These are phyloP conservation scores for Trichoderma breve DNA, from an alignment of 2,329 filamentous ascomycete genomes.

Conservation along the genomic window DNA sequence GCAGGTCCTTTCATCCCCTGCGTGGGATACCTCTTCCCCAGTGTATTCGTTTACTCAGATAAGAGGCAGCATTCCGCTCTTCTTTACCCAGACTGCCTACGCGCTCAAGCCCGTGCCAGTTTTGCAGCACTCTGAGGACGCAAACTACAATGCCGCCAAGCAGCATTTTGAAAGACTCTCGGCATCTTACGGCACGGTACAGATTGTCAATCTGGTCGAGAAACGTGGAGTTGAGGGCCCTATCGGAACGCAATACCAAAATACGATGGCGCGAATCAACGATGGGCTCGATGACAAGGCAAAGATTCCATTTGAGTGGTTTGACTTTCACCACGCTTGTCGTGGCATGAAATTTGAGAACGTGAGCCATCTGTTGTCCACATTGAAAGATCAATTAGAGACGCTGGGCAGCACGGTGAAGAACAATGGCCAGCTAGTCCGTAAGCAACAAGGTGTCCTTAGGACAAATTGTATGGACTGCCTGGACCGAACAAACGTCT, in stretches of 20 bases:
- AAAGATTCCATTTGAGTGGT: constrained; percentile 76
- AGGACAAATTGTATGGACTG: constrained; percentile 99
- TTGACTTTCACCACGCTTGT: constrained; percentile 91
- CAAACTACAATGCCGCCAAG: constrained; percentile 75
- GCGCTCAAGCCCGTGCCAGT: constrained; percentile 85
- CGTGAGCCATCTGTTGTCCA: constrained; percentile 74
- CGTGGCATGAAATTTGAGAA: constrained; percentile 98
- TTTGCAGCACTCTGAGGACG: constrained; percentile 74
- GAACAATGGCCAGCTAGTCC: constrained; percentile 41
- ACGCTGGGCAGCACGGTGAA: constrained; percentile 69
- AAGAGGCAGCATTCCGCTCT: constrained; percentile 87
- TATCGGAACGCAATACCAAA: constrained; percentile 76
- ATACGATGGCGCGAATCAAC: constrained; percentile 65
- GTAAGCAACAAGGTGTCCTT: constrained; percentile 70
- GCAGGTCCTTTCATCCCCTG: constrained; percentile 75
- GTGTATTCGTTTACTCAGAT: constrained; percentile 84
- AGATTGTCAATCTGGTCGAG: constrained; percentile 82
- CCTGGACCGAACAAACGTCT: constrained; percentile 91
- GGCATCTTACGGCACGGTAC: constrained; percentile 70
- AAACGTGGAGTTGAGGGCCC: constrained; percentile 79
- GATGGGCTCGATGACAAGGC: constrained; percentile 50
- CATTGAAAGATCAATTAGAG: constrained; percentile 65
- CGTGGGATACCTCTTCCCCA: constrained; percentile 61
- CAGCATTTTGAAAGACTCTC: constrained; percentile 73
- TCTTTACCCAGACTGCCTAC: constrained; percentile 93